Base-by-base conservation (phyloP, 2,329 filamentous ascomycete species). In the Trichoderma sp. region DNA sequence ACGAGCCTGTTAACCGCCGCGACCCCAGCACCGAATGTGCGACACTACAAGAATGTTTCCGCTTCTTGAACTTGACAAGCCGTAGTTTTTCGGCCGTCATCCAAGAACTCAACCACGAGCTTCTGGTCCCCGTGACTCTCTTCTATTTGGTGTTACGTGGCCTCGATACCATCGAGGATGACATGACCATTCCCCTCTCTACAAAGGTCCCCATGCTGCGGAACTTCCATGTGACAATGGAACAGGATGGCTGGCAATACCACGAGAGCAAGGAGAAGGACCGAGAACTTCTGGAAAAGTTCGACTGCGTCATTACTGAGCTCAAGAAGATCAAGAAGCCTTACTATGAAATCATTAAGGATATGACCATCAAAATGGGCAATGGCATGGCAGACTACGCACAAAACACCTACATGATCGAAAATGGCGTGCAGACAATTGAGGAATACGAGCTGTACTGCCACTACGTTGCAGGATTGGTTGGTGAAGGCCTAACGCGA, bases 311-410 rank as follows among this genome's bases (percentile, higher is more conserved):
- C 77, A 90, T 98, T 78, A 87, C 89, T 75, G 96, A 99, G 88
- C 94, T 96, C 85, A 94, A 94, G 87, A 93, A 94, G 85, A 88
- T 98, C 84, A 64, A 73, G 71, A 90, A 92, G 66, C 91, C 90
- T 74, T 98, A 99, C 86, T 91, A 90, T 84, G 90, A 88, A 7
- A 95, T 98, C 82, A 97, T 99, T 85, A 93, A 93, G 85, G 96
- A 98, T 80, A 98, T 98, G 82, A 95, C 95, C 38, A 88, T 92
- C 81, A 94, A 95, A 86, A 99, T 99, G 97, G 96, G 95, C 78
- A 95, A 98, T 81, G 97, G 97, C 79, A 99, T 99, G 97, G 97
- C 97, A 33, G 96, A 99, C 85, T 99, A 97, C 83, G 94, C 91
- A 56, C 88, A 93, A 79, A 97, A 97, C 80, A 92, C 94, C 16